A percentile compares a stretch with the other conserved stretches of the same genome.
Conservation (phyloP, 495 filamentous ascomycete genomes). For the Aspergillus bridgeri region DNA sequence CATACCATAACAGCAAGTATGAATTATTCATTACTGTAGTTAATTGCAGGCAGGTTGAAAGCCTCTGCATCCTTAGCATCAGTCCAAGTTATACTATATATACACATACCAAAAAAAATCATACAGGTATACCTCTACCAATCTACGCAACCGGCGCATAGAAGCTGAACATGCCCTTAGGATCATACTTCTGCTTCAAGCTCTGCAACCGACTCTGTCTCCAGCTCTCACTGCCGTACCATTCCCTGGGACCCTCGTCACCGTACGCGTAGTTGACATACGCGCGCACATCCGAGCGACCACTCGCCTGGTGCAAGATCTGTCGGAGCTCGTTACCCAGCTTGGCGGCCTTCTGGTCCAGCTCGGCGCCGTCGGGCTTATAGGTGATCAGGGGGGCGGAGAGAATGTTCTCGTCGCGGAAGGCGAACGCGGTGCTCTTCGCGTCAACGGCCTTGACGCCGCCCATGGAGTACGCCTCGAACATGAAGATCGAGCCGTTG, state of each 20-base stretch:
- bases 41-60: neutral
- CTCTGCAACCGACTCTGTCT: slow-evolving; percentile 35
- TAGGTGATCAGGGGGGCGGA: slow-evolving; percentile 42
- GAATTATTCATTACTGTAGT: neutral
- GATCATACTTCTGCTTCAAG: slow-evolving; percentile 58
- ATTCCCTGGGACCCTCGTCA: slow-evolving; percentile 39
- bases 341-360: slow-evolving; percentile 27
- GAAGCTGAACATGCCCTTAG: slow-evolving; percentile 48
- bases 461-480: slow-evolving; percentile 51
- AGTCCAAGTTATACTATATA: neutral
- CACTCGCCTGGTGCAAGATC: slow-evolving; percentile 38
- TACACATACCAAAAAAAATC: slow-evolving; percentile 1
- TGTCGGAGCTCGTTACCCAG: slow-evolving; percentile 42
- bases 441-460: slow-evolving; percentile 39
- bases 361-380: slow-evolving; percentile 20
- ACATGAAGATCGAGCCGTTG: slow-evolving; percentile 46
- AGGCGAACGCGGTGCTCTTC: slow-evolving; percentile 41
- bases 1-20: neutral
- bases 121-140: neutral
- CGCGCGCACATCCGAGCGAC: slow-evolving; percentile 30
- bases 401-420: slow-evolving; percentile 43
- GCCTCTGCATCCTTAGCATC: neutral
- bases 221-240: slow-evolving; percentile 54
- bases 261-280: slow-evolving; percentile 64
- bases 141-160: slow-evolving; percentile 42